These are phyloP conservation scores for Coemansia sp. DNA, from an alignment of 192 early-diverging fungal genomes.

Conservation along the genomic window DNA sequence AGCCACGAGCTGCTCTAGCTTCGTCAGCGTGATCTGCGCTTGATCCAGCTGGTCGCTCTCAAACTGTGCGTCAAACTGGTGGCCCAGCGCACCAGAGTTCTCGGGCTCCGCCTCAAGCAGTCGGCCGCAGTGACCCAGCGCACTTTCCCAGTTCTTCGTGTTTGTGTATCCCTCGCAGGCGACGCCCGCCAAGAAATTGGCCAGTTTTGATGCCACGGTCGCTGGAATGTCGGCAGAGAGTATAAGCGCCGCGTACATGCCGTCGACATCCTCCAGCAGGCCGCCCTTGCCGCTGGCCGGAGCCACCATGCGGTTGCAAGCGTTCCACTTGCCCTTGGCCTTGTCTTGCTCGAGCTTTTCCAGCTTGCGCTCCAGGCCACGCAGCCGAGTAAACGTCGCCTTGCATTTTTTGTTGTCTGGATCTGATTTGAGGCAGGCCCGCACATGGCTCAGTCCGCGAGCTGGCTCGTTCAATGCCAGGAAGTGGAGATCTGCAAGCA, in stretches of 20 bases:
- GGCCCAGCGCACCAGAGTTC: conserved; percentile 72
- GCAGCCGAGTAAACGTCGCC: conserved; percentile 68
- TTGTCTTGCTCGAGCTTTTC: conserved; percentile 61
- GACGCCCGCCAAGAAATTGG: conserved; percentile 30
- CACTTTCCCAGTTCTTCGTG: conserved; percentile 58
- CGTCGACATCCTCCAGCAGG: conserved; percentile 39
- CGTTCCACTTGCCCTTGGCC: conserved; percentile 62
- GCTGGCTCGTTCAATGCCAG: conserved; percentile 70
- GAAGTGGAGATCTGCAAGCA: conserved; percentile 74
- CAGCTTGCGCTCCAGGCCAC: conserved; percentile 75
- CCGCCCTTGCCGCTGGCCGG: conserved; percentile 39
- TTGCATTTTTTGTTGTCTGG: conserved; percentile 94
- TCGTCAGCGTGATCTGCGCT: conserved; percentile 73
- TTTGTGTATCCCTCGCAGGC: conserved; percentile 52
- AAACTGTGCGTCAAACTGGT: conserved; percentile 72
- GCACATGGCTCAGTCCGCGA: conserved; percentile 69
- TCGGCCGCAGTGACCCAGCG: conserved; percentile 69
- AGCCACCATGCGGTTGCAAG: conserved; percentile 45
- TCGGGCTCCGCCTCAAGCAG: conserved; percentile 71
- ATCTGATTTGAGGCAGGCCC: conserved; percentile 88
- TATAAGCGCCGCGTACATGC: conserved; percentile 34
- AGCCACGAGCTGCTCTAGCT: conserved; percentile 64
- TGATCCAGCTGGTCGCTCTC: conserved; percentile 75
- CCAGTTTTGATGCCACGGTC: conserved; percentile 38
- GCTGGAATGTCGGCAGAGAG: conserved; percentile 19